Base-by-base conservation (phyloP, 768 basidiomycete species). In the Phlegmacium glaucopus region DNA sequence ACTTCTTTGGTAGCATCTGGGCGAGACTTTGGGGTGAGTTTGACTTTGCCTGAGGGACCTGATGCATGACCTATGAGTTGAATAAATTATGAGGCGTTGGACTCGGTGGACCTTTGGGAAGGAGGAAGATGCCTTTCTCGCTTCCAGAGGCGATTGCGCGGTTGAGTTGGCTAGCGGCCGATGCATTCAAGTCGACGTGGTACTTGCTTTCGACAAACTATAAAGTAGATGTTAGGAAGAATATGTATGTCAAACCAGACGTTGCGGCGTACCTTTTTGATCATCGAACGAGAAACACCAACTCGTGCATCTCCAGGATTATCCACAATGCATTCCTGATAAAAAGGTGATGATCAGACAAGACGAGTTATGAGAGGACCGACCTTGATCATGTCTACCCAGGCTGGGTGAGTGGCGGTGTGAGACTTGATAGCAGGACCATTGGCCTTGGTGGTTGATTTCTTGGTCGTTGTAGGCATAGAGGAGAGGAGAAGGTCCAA, bases 151-250 rank as follows among this genome's bases (percentile, higher is more conserved):
- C 72, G 67, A 96, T 93, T 52, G 93, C 92, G 50, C 80, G 82
- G 63, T 83, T 85, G 64, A 96, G 80, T 70, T 90, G 57, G 52
- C 76, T 82, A 55, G 76, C 76, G 63, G 89, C 81, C 9, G 87
- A 71, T 52, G 83, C 78, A 56, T 82, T 85, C 57, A 90, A 77
- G 59, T 83, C 79, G 56, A 95, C 73, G 61, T 82, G 82, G 74
- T 92, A 95, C 61, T 80, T 87, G 54, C 79, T 74, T 70, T 91
- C 89, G 48, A 94, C 82, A 66, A 92, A 78, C 90, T 93, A 42
- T n/a, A 12, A 12, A 47, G 32, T 27, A 40, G 44, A 48, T 13
- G 41, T 46, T 47, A 51, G 51, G 50, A 47, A 51, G 49, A 49
- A 43, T 32, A 47, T 44, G 39, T 45, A 44, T 48, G 37, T 44